Base-by-base conservation (phyloP, 2,329 filamentous ascomycete species). In the Alternaria ethzedia region DNA sequence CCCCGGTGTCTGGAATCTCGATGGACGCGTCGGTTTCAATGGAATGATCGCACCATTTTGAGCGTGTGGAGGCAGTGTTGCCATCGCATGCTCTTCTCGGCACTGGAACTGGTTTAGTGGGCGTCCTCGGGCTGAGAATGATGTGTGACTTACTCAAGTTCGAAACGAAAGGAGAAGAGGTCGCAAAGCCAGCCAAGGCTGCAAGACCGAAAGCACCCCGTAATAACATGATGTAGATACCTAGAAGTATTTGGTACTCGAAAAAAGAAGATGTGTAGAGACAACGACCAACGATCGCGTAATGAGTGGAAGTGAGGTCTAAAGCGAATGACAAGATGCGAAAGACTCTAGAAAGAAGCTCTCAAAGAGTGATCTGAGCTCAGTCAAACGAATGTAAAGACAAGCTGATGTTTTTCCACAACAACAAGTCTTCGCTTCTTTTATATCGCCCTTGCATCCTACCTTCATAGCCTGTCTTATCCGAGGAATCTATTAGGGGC, bases 1-100 rank as follows among this genome's bases (percentile, higher is more conserved):
- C 83, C 12, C 86, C 85, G 0, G 87, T 89, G 32, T 80, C 76
- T 1, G 87, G 86, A 28, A 78, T 78, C 5, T 82, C 76, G 58
- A 26, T 13, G 28, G 4, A 11, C 3, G 23, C 11, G 20, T 70
- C 45, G 52, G 57, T 32, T 5, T 51, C 20, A 7, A 86, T 79
- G 52, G 82, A 82, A 63, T 83, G 84, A 46, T 85, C 78, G 23
- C 85, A 84, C 85, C 85, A 78, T 50, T 72, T 58, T 7, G 70
- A 72, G 36, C 76, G 73, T 47, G 70, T 73, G 26, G 60, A 56
- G 6, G 72, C 73, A 7, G 75, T 76, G 52, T 79, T 79, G 4
- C 77, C 77, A 51, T 68, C 67, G 64, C 77, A 79, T 12, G 66
- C 61, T n/a, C 63, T 66, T 64, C 71, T 66, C 4, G 30, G 51